These are phyloP conservation scores for Erythrophleum ivorense DNA, from an alignment of 331 rosid species.

Conservation along the genomic window DNA sequence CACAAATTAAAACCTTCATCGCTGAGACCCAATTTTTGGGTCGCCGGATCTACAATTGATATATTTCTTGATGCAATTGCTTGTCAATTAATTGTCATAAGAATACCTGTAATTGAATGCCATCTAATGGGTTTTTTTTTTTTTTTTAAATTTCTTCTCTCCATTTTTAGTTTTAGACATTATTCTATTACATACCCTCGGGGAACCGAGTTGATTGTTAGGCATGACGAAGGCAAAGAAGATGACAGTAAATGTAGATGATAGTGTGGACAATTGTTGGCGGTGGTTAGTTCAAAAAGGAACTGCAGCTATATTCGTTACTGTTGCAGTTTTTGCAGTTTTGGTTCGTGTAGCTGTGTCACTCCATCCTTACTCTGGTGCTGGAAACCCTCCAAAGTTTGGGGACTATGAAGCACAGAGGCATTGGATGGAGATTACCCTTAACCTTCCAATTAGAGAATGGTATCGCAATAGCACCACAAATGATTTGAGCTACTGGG, in stretches of 20 bases:
- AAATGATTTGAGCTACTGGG: slow-evolving; percentile 90
- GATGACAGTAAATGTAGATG: slow-evolving; percentile 19
- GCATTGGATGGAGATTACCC: slow-evolving; percentile 98
- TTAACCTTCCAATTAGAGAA: slow-evolving; percentile 67
- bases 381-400: slow-evolving; percentile 74
- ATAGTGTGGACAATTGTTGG: slow-evolving; percentile 49
- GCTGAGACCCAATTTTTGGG: not conserved
- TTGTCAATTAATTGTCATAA: not conserved
- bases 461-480: slow-evolving; percentile 75
- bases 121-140: not conserved
- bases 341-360: slow-evolving; percentile 74
- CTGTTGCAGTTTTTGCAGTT: slow-evolving; percentile 63
- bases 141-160: not conserved
- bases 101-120: not conserved
- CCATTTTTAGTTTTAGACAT: not conserved
- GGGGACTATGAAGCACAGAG: slow-evolving; percentile 96
- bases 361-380: slow-evolving; percentile 84
- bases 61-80: not conserved
- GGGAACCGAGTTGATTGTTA: slow-evolving; percentile 6
- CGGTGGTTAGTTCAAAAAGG: slow-evolving; percentile 68
- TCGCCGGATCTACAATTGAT: not conserved
- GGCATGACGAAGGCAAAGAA: slow-evolving; percentile 39
- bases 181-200: not conserved
- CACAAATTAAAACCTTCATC: not conserved
- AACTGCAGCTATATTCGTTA: slow-evolving; percentile 54